Base-by-base conservation (phyloP, 1,139 yeast genomes). In the Debaryomycetaceae sp. region DNA sequence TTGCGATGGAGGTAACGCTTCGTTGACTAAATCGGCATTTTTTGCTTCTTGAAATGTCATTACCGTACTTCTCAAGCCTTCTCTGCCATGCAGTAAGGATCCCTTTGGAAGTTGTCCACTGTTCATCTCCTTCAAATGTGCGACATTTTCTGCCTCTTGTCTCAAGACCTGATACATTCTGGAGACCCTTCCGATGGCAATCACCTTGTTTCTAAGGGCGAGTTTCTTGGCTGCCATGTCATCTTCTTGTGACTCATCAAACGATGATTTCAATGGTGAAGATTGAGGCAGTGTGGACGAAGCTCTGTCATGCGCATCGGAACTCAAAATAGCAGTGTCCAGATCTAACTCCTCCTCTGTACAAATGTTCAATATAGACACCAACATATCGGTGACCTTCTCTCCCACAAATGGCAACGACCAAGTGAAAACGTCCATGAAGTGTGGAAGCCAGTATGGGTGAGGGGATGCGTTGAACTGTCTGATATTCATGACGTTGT, bases 391-490 rank as follows among this genome's bases (percentile, higher is more conserved):
- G 14, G 97, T 88, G 47, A 91, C 85, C 55, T 90, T 81, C 67
- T 93, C 97, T n/a, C 98, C 98, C 36, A 93, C 98, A 72, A 93
- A 93, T 6, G 99, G 99, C 49, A 93, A 72, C 4, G 97, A 88
- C 99, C 99, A 93, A 5, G 97, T 87, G 65, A 93, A 93, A 6
- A 91, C 97, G 63, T 93, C 97, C 96, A 91, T 90, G 57, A 91
- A 89, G 64, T 91, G 91, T 4, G 99, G 99, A 54, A 93, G 74
- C 93, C 96, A 91, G 66, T 93, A 93, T 1, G 99, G 99, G 66
- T 93, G 98, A 6, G 97, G 96, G 36, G 93, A 84, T 57, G 86
- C 72, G 63, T 90, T 90, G 70, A 93, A 93, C 66, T 93, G 99
- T 49, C 98, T 80, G 51, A 93, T 93, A 63, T 93, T 93, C 95